These are phyloP conservation scores for Paraurostyla sp. DNA, from an alignment of 73 alveolate species.

Conservation along the genomic window DNA sequence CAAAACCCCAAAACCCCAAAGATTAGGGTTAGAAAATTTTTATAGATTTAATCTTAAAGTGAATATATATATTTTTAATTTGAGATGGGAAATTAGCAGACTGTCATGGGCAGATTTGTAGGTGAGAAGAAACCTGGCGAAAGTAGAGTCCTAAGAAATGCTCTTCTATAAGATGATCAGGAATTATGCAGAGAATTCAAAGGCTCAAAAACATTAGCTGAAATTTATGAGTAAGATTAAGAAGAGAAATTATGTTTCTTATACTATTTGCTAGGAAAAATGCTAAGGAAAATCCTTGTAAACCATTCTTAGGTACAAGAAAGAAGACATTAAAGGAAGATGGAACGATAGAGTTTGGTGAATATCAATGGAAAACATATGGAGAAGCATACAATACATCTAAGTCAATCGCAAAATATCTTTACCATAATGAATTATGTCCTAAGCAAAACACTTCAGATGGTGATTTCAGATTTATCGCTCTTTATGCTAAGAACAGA, in stretches of 20 bases:
- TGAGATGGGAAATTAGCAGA: slow-evolving; percentile 33
- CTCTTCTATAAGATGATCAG: background rate
- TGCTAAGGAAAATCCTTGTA: background rate
- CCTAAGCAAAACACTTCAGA: slow-evolving; percentile 54
- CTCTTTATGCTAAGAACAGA: slow-evolving; percentile 86
- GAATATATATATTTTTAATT: too few species aligned
- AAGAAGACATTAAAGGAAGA: slow-evolving; percentile 23
- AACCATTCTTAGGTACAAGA: slow-evolving; percentile 76
- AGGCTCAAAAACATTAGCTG: background rate
- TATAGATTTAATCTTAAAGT: too few species aligned
- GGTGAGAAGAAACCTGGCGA: slow-evolving; percentile 58
- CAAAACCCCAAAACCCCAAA: too few species aligned
- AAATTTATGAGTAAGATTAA: background rate
- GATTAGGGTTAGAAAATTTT: too few species aligned
- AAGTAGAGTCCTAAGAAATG: slow-evolving; percentile 7
- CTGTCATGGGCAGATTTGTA: background rate
- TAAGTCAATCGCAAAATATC: slow-evolving; percentile 22
- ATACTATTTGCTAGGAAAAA: too few species aligned
- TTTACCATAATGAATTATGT: slow-evolving; percentile 54
- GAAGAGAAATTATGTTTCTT: too few species aligned
- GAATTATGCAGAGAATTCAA: background rate
- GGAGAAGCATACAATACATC: slow-evolving; percentile 62
- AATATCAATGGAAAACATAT: slow-evolving; percentile 80
- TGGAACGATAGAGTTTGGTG: slow-evolving; percentile 58
- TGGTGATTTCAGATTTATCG: slow-evolving; percentile 72